Evolutionary conservation across 2,329 filamentous ascomycete genomes (phyloP).

Genomic region (Trichoderma brevicompactum): DNA sequence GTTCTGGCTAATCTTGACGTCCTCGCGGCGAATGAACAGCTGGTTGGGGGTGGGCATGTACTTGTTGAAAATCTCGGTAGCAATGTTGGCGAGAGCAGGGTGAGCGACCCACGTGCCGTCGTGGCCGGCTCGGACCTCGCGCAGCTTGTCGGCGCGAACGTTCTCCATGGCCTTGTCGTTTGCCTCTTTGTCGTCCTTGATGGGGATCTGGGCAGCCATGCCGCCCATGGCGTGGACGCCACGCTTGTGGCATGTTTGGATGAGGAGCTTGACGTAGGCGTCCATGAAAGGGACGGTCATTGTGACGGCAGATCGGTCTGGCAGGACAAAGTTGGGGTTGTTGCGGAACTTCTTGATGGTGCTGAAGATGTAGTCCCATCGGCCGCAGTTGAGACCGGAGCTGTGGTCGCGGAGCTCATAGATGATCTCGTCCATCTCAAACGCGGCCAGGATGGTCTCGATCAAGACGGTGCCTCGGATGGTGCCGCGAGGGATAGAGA

Average conservation of each 20-base stretch:
- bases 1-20: slow-evolving; percentile 82
- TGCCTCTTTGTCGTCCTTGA: slow-evolving; percentile 89
- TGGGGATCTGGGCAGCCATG: slow-evolving; percentile 98
- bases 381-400: slow-evolving; percentile 94
- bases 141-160: slow-evolving; percentile 92
- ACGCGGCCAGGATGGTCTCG: slow-evolving; percentile 95
- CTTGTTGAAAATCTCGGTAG: slow-evolving; percentile 93
- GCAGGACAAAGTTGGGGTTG: slow-evolving; percentile 89
- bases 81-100: slow-evolving; percentile 86
- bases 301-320: slow-evolving; percentile 87
- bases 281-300: slow-evolving; percentile 99
- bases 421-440: slow-evolving; percentile 99
- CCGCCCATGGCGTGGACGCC: slow-evolving; percentile 99
- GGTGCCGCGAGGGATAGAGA: slow-evolving; percentile 86
- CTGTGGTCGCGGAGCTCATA: slow-evolving; percentile 98
- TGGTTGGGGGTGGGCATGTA: slow-evolving; percentile 99
- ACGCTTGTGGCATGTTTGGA: slow-evolving; percentile 96
- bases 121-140: slow-evolving; percentile 92
- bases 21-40: slow-evolving; percentile 86
- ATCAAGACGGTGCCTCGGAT: slow-evolving; percentile 95
- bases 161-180: slow-evolving; percentile 95
- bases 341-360: slow-evolving; percentile 99
- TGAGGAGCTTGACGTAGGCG: slow-evolving; percentile 90
- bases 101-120: slow-evolving; percentile 98
- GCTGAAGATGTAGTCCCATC: slow-evolving; percentile 99